phyloP scores from a whole-genome alignment of 306 rosid species.

The Pyrus betulifolia region DNA sequence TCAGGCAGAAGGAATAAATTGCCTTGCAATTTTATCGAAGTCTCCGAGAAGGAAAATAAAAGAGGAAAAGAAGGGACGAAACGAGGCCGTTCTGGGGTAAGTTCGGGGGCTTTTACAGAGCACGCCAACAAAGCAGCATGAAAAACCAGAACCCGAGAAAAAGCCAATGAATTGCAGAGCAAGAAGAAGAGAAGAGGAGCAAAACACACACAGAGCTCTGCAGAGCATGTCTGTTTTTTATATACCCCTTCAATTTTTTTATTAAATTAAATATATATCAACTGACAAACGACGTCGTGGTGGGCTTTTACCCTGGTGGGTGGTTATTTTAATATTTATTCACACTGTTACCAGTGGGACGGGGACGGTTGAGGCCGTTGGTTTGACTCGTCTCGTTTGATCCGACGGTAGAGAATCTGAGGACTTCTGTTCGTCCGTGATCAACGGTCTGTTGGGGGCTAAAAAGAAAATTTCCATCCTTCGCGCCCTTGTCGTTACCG shows the following conservation, averaged over 20 bases:
- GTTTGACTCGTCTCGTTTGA: background rate
- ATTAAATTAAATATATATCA: background rate
- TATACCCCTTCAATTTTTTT: background rate
- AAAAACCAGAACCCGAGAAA: background rate
- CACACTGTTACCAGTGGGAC: background rate
- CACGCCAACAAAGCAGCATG: constrained; percentile 23
- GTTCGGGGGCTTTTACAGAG: constrained; percentile 4
- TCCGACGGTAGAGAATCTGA: constrained; percentile 23
- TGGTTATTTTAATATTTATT: background rate
- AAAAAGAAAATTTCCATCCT: background rate
- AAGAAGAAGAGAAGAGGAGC: constrained; percentile 21
- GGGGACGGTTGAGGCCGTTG: constrained; percentile 35
- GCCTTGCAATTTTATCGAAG: background rate
- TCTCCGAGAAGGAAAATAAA: background rate
- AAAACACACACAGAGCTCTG: constrained; percentile 8
- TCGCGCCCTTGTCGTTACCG: constrained; percentile 20
- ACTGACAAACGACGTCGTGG: background rate
- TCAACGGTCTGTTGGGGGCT: constrained; percentile 35
- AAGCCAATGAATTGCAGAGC: constrained; percentile 27
- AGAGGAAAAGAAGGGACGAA: background rate
- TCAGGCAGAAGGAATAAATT: background rate
- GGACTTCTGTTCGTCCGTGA: constrained; percentile 33
- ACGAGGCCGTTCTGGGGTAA: background rate
- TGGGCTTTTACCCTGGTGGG: background rate
- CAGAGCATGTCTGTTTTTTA: constrained; percentile 36